Percentiles rank a stretch among this genome's conserved stretches.
These are phyloP conservation scores for Symbiodinium pilosum DNA, from an alignment of 73 alveolate species.

Conservation along the genomic window DNA sequence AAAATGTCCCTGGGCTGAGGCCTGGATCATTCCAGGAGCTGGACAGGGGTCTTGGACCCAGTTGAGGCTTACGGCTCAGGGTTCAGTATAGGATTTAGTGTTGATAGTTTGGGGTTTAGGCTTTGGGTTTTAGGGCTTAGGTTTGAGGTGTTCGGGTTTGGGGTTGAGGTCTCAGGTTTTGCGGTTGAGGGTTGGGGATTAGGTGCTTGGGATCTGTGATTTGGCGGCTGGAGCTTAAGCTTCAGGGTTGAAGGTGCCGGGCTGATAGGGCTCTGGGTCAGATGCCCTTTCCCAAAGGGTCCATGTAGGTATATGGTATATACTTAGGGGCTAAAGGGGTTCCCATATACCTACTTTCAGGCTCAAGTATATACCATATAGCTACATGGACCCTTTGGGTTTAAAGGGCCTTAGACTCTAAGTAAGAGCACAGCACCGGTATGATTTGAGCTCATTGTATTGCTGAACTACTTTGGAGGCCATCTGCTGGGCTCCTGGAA, in stretches of 20 bases:
- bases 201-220: too few species aligned
- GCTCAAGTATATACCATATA: background rate
- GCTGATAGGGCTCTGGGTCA: background rate
- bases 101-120: background rate
- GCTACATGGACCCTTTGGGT: too few species aligned
- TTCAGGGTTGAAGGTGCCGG: background rate
- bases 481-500: too few species aligned
- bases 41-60: constrained; percentile 25
- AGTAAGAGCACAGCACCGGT: too few species aligned
- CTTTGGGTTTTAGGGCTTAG: background rate
- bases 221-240: background rate
- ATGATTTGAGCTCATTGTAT: too few species aligned
- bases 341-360: background rate
- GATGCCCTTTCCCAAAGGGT: too few species aligned
- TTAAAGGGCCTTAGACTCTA: too few species aligned
- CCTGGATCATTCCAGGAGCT: constrained; percentile 65
- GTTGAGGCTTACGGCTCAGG: background rate
- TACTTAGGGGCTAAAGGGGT: background rate
- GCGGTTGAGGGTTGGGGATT: background rate
- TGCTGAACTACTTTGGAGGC: too few species aligned
- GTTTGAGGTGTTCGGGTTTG: background rate
- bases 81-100: background rate
- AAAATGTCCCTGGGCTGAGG: background rate
- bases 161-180: background rate
- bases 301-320: too few species aligned